Evolutionary conservation across 179 eudicot species (phyloP).

Genomic region (Pouteria campechiana): DNA sequence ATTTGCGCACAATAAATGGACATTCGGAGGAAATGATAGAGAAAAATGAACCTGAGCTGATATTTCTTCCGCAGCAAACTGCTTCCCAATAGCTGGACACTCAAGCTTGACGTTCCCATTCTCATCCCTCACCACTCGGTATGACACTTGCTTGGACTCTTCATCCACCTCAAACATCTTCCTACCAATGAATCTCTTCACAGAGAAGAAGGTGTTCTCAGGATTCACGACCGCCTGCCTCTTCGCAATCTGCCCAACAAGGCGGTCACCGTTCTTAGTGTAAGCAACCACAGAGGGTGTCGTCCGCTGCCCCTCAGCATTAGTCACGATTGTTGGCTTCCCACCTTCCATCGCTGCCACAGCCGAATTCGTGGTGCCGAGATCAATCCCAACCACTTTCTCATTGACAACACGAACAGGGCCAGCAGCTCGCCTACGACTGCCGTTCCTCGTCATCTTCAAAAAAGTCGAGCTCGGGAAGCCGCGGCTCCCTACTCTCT

Average conservation of each 20-base stretch:
- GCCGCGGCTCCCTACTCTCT: conserved; percentile 4
- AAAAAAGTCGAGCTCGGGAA: conserved; percentile 17
- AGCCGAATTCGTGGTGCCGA: conserved; percentile 84
- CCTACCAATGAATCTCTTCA: conserved; percentile 86
- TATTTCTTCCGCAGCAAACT: conserved; percentile 88
- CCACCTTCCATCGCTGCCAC: conserved; percentile 98
- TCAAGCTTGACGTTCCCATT: conserved; percentile 89
- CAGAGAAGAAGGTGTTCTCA: conserved; percentile 76
- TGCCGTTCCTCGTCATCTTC: conserved; percentile 10
- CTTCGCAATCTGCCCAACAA: conserved; percentile 89
- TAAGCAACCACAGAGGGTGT: conserved; percentile 97
- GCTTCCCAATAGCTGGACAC: conserved; percentile 87
- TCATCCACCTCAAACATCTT: conserved; percentile 86
- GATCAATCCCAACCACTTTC: conserved; percentile 87
- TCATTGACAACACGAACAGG: conserved; percentile 52
- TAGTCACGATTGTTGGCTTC: conserved; percentile 75
- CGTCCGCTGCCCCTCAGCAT: conserved; percentile 85
- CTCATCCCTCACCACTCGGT: conserved; percentile 66
- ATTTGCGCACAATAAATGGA: neutral
- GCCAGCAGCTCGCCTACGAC: conserved; percentile 5
- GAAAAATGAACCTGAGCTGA: conserved; percentile 92
- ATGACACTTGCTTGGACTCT: conserved; percentile 88
- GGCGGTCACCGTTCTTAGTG: conserved; percentile 64
- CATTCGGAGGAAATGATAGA: neutral
- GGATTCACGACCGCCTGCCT: conserved; percentile 90